These are phyloP conservation scores for Hypoxylon rickii DNA, from an alignment of 495 filamentous ascomycete genomes.

Conservation along the genomic window DNA sequence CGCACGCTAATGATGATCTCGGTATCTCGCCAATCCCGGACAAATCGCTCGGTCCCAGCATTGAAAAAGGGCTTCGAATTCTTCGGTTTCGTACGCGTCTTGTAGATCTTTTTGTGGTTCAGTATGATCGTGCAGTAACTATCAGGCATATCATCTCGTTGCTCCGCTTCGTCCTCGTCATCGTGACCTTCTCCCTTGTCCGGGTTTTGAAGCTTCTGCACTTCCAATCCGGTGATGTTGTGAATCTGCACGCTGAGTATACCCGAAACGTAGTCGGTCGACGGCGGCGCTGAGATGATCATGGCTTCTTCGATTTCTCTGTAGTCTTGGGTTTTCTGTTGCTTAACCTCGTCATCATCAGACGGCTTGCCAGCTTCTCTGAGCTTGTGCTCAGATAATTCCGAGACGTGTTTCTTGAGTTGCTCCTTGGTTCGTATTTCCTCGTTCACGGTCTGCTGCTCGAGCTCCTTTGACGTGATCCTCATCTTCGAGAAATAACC, in stretches of 20 bases:
- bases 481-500: slow-evolving; percentile 70
- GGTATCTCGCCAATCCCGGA: slow-evolving; percentile 67
- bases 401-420: slow-evolving; percentile 57
- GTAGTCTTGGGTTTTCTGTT: slow-evolving; percentile 66
- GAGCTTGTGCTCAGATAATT: slow-evolving; percentile 59
- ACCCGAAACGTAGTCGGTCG: slow-evolving; percentile 59
- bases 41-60: slow-evolving; percentile 71
- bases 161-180: slow-evolving; percentile 62
- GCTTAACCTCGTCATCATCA: slow-evolving; percentile 58
- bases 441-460: slow-evolving; percentile 56
- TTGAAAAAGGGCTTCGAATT: slow-evolving; percentile 80
- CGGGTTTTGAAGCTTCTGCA: slow-evolving; percentile 56
- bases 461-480: slow-evolving; percentile 59
- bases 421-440: slow-evolving; percentile 56
- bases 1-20: slow-evolving; percentile 69
- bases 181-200: slow-evolving; percentile 44
- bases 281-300: slow-evolving; percentile 64
- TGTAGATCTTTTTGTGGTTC: slow-evolving; percentile 72
- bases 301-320: slow-evolving; percentile 56
- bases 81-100: slow-evolving; percentile 74
- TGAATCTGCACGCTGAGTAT: slow-evolving; percentile 73
- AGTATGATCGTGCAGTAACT: slow-evolving; percentile 72
- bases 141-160: slow-evolving; percentile 63
- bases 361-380: slow-evolving; percentile 61
- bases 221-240: slow-evolving; percentile 70